Conservation (phyloP, 2,329 filamentous ascomycete species). For the Colletotrichum scovillei region DNA sequence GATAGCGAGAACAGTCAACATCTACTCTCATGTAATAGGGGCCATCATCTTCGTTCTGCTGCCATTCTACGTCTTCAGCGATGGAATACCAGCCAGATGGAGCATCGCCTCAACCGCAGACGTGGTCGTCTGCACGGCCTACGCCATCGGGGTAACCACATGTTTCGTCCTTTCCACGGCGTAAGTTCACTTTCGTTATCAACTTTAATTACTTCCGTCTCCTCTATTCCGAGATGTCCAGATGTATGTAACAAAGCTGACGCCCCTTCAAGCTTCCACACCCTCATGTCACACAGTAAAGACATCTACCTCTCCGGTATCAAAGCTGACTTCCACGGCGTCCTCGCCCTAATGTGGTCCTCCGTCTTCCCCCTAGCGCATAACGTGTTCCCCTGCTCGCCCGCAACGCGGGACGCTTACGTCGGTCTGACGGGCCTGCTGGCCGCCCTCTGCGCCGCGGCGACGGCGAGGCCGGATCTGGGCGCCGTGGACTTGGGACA, state of each 20-base stretch:
- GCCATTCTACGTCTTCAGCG: constrained; percentile 49
- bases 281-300: constrained; percentile 65
- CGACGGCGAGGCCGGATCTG: constrained; percentile 14
- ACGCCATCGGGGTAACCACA: constrained; percentile 55
- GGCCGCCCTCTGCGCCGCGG: constrained; percentile 48
- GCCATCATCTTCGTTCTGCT: constrained; percentile 51
- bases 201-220: too few relatives aligned
- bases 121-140: constrained; percentile 53
- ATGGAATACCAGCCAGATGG: constrained; percentile 49
- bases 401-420: constrained; percentile 47
- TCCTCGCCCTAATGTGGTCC: constrained; percentile 71
- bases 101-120: constrained; percentile 48
- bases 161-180: constrained; percentile 59
- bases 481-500: constrained; percentile 33
- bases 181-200: constrained; percentile 41
- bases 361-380: constrained; percentile 69
- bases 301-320: constrained; percentile 62
- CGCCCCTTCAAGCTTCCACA: constrained; percentile 60
- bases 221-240: too few relatives aligned
- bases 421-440: constrained; percentile 47
- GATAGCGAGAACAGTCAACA: constrained; percentile 50
- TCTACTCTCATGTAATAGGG: constrained; percentile 57
- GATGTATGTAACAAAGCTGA: background rate
- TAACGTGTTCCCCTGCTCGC: constrained; percentile 58
- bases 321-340: constrained; percentile 70